Evolutionary conservation across 805 yeast species (phyloP).

Genomic region (Lipomyces japonicus): DNA sequence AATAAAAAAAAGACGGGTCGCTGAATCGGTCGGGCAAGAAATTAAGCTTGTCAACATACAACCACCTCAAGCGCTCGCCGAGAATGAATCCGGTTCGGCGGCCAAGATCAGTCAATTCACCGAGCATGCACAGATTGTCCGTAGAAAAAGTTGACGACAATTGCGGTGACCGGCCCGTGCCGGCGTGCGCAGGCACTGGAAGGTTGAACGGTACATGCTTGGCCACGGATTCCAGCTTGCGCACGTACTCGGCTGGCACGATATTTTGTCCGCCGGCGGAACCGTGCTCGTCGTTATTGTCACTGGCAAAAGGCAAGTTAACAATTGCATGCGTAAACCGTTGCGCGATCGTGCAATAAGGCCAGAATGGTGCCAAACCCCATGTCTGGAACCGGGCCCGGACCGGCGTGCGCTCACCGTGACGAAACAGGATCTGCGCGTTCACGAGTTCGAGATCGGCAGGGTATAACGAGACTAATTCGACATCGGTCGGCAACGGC

Average conservation of each 20-base stretch:
- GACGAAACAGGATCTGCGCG: conserved; percentile 26
- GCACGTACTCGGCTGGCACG: conserved; percentile 22
- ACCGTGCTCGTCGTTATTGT: neutral
- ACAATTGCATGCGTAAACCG: conserved; percentile 22
- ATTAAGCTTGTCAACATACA: conserved; percentile 21
- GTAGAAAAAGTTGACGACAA: conserved; percentile 14
- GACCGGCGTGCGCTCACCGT: conserved; percentile 28
- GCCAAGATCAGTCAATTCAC: conserved; percentile 28
- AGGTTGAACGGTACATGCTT: conserved; percentile 19
- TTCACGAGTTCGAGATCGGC: conserved; percentile 21
- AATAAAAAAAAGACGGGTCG: conserved; percentile 16
- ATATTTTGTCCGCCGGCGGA: no score
- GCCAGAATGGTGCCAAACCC: conserved; percentile 28
- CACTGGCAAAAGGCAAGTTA: conserved; percentile 21
- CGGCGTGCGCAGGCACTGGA: conserved; percentile 19
- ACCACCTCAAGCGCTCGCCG: conserved; percentile 24
- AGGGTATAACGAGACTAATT: conserved; percentile 22
- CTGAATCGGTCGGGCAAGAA: conserved; percentile 21
- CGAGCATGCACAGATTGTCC: conserved; percentile 23
- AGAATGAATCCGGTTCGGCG: conserved; percentile 24
- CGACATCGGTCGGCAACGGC: conserved; percentile 17
- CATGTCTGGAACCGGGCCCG: conserved; percentile 28
- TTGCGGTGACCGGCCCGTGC: neutral
- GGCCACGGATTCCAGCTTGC: conserved; percentile 25
- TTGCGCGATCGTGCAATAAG: conserved; percentile 23